phyloP scores from a whole-genome alignment of 108 stramenopile species.

The Nitzschia sp. region DNA sequence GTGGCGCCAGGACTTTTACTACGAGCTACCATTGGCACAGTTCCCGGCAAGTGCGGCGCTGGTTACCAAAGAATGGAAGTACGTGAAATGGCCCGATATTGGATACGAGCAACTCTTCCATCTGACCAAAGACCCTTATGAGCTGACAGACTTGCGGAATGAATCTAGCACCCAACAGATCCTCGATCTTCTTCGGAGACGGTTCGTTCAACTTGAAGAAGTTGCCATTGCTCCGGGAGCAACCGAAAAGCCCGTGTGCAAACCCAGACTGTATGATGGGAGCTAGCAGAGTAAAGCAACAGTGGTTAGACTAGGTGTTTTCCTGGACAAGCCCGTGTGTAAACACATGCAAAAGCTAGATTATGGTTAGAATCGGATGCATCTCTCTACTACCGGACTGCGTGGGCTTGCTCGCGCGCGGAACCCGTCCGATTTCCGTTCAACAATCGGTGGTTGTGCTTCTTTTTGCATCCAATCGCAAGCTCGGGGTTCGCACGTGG shows the following conservation, averaged over 20 bases:
- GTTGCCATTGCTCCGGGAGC: background rate
- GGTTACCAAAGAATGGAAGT: conserved; percentile 62
- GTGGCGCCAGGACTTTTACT: conserved; percentile 69
- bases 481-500: no score
- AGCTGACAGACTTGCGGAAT: conserved; percentile 40
- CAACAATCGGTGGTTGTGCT: no score
- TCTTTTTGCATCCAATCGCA: no score
- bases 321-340: no score
- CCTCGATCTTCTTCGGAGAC: background rate
- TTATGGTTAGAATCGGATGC: no score
- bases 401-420: no score
- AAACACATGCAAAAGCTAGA: no score
- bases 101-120: conserved; percentile 59
- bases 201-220: background rate
- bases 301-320: no score
- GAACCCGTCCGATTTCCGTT: no score
- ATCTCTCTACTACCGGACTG: no score
- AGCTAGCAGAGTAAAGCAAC: background rate
- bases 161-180: background rate
- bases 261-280: background rate
- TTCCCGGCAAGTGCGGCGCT: conserved; percentile 55
- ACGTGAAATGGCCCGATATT: conserved; percentile 57
- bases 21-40: conserved; percentile 56
- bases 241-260: background rate
- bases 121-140: conserved; percentile 53